Evolutionary conservation across 2,329 filamentous ascomycete genomes (phyloP).

Genomic region (Xylogone sp.): DNA sequence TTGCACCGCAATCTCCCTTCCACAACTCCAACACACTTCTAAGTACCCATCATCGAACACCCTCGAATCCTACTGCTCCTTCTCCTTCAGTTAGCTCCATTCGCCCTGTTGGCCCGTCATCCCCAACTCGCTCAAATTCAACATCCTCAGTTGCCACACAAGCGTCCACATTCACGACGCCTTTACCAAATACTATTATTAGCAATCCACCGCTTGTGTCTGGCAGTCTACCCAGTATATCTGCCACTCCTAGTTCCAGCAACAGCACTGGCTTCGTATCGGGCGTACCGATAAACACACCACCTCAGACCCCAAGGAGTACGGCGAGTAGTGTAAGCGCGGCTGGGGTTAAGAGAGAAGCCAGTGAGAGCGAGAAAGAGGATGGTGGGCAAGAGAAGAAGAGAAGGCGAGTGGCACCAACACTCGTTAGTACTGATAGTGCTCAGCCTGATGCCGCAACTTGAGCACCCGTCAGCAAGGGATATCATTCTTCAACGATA

Average conservation of each 20-base stretch:
- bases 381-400: constrained; percentile 55
- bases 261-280: constrained; percentile 37
- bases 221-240: constrained; percentile 72
- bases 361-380: constrained; percentile 45
- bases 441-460: background rate
- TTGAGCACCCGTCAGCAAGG: background rate
- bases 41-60: constrained; percentile 50
- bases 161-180: constrained; percentile 40
- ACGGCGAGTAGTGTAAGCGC: constrained; percentile 51
- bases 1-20: constrained; percentile 59
- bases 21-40: constrained; percentile 26
- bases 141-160: constrained; percentile 75
- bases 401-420: constrained; percentile 68
- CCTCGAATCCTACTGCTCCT: constrained; percentile 55
- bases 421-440: constrained; percentile 39
- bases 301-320: constrained; percentile 79
- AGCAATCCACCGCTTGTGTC: constrained; percentile 78
- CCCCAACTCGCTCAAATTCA: constrained; percentile 82
- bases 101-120: constrained; percentile 59
- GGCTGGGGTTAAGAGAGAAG: constrained; percentile 47
- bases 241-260: constrained; percentile 51
- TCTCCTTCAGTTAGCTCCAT: constrained; percentile 49
- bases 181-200: constrained; percentile 43
- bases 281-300: constrained; percentile 75
- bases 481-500: too few relatives aligned